Base-by-base conservation (phyloP, 2,329 filamentous ascomycete species). In the Aspergillus sp. region DNA sequence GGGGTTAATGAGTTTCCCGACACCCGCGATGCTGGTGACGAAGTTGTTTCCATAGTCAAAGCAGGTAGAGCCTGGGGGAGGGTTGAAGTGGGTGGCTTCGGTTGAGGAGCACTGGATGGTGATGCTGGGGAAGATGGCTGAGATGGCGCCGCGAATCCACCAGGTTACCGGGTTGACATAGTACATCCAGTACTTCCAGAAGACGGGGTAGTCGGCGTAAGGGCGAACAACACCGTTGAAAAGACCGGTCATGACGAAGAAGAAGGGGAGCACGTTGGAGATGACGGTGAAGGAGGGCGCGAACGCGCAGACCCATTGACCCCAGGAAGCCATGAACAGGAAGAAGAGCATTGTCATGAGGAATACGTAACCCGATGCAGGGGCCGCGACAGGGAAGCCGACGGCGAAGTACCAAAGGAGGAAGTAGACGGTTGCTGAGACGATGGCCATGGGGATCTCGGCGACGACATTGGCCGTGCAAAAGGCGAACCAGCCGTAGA, bases 231-330 rank as follows among this genome's bases (percentile, higher is more conserved):
- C 86, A 63, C 90, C 90, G 76, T 91, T 92, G 81, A 93, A 92
- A 23, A 90, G 74, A 41, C 82, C 82, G 67, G 90, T 87, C 79
- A 90, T 87, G 71, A 92, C 86, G 76, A 93, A 90, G 82, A 93
- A 91, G 78, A 93, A 91, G 1, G 90, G 90, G 5, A 91, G 78
- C 21, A 87, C 73, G 68, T 93, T 91, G 44, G 85, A 86, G 63
- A 93, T 91, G 62, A 91, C 88, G 0, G 89, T 90, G 75, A 91
- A 91, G 41, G 81, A 87, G 0, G 90, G 90, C 0, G 90, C 89
- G 72, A 92, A 92, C 0, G 91, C 90, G 62, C 87, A 90, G 64
- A 95, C 91, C 89, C 89, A 93, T 70, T 92, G 90, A 19, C 89
- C 91, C 90, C 87, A 93, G 64, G 81, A 86, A 33, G 82, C 83